These are phyloP conservation scores for Citeromyces hawaiiensis DNA, from an alignment of 1,139 yeast species.

Conservation along the genomic window DNA sequence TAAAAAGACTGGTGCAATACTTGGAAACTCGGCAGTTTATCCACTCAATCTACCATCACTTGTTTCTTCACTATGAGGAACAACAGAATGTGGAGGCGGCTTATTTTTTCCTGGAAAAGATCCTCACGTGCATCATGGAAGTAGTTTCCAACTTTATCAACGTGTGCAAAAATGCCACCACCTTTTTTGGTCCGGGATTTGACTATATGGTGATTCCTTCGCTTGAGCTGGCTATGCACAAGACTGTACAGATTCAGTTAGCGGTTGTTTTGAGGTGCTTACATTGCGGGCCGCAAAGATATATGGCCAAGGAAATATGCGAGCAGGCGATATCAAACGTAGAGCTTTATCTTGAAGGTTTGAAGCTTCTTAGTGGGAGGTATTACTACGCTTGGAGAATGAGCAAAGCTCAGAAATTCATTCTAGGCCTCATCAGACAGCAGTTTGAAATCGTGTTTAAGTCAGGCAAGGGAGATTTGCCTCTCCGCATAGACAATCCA, in stretches of 20 bases:
- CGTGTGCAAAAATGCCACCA: slow-evolving; percentile 8
- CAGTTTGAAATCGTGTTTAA: background rate
- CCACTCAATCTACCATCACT: slow-evolving; percentile 12
- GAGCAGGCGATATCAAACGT: slow-evolving; percentile 15
- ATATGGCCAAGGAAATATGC: slow-evolving; percentile 17
- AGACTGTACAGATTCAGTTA: slow-evolving; percentile 12
- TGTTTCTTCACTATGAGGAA: slow-evolving; percentile 12
- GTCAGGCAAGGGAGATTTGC: slow-evolving; percentile 1
- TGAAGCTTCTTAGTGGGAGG: slow-evolving; percentile 16
- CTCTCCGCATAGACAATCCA: background rate
- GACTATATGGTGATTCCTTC: slow-evolving; percentile 13
- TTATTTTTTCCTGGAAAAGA: slow-evolving; percentile 8
- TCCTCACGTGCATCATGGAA: slow-evolving; percentile 8
- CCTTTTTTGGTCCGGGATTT: slow-evolving; percentile 15
- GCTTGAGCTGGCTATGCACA: slow-evolving; percentile 14
- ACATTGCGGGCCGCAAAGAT: slow-evolving; percentile 17
- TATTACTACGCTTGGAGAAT: slow-evolving; percentile 22
- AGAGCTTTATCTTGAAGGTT: slow-evolving; percentile 16
- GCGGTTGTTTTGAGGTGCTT: slow-evolving; percentile 11
- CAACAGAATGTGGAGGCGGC: slow-evolving; percentile 10
- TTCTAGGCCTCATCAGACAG: slow-evolving; percentile 8
- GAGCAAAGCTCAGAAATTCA: slow-evolving; percentile 18
- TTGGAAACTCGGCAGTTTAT: slow-evolving; percentile 11
- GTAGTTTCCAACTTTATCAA: slow-evolving; percentile 10
- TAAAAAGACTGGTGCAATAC: slow-evolving; percentile 10